phyloP scores from a whole-genome alignment of 1,139 yeast species.

The Yarrowia galli region DNA sequence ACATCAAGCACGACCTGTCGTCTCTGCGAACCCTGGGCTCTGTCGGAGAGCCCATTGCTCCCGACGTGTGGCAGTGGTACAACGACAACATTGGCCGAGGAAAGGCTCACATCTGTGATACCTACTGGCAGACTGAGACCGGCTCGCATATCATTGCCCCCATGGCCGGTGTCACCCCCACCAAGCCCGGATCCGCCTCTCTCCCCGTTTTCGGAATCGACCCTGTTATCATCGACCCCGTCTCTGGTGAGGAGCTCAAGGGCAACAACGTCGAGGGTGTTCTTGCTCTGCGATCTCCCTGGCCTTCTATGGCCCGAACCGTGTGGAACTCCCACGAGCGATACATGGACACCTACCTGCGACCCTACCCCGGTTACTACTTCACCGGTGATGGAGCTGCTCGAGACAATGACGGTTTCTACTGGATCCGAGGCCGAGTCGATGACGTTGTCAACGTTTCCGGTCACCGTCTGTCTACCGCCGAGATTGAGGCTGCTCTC shows the following conservation, averaged over 20 bases:
- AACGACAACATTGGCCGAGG: slow-evolving; percentile 88
- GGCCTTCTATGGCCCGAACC: slow-evolving; percentile 99
- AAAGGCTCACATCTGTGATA: slow-evolving; percentile 84
- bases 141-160: slow-evolving; percentile 97
- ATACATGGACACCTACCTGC: slow-evolving; percentile 90
- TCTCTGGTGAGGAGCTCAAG: slow-evolving; percentile 76
- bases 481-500: slow-evolving; percentile 95
- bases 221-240: slow-evolving; percentile 91
- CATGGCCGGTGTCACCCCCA: slow-evolving; percentile 90
- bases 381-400: slow-evolving; percentile 99
- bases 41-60: slow-evolving; percentile 98
- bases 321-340: slow-evolving; percentile 91
- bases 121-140: slow-evolving; percentile 99
- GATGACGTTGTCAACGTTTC: slow-evolving; percentile 98
- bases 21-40: slow-evolving; percentile 95
- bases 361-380: slow-evolving; percentile 95
- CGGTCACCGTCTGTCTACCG: slow-evolving; percentile 96
- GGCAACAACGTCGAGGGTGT: slow-evolving; percentile 98
- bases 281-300: slow-evolving; percentile 81
- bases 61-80: slow-evolving; percentile 99
- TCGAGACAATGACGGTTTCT: slow-evolving; percentile 94
- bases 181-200: slow-evolving; percentile 97
- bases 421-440: slow-evolving; percentile 98
- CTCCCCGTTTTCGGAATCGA: slow-evolving; percentile 95
- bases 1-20: slow-evolving; percentile 83